phyloP scores from a whole-genome alignment of 306 rosid species.

The Quercus suber region DNA sequence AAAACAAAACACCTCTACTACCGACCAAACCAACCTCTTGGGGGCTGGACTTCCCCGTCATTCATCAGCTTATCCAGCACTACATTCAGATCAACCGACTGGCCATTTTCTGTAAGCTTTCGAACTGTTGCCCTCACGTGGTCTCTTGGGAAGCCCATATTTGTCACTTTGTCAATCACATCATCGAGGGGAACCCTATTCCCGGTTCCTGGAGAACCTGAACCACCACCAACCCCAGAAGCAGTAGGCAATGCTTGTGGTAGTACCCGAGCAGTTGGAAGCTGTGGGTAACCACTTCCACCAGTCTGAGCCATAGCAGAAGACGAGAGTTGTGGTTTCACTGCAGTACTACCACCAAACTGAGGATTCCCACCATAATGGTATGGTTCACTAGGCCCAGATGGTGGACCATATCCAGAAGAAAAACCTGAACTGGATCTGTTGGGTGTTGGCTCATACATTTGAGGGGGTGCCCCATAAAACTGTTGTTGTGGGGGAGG shows the following conservation, averaged over 20 bases:
- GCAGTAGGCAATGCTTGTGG: conserved; percentile 79
- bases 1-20: conserved; percentile 27
- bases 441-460: conserved; percentile 53
- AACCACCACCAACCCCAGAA: conserved; percentile 47
- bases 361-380: conserved; percentile 64
- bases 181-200: conserved; percentile 69
- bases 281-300: conserved; percentile 80
- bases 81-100: conserved; percentile 74
- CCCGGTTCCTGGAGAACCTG: conserved; percentile 66
- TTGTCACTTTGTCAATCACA: conserved; percentile 71
- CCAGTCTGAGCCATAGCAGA: conserved; percentile 43
- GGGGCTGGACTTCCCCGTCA: conserved; percentile 66
- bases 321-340: conserved; percentile 50
- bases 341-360: conserved; percentile 44
- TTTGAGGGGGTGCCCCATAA: conserved; percentile 48
- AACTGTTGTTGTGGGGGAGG: conserved; percentile 65
- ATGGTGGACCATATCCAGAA: conserved; percentile 56
- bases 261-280: conserved; percentile 70
- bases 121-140: conserved; percentile 77
- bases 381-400: conserved; percentile 55
- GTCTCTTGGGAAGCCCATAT: conserved; percentile 89
- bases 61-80: conserved; percentile 88
- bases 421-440: conserved; percentile 59
- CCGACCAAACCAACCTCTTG: conserved; percentile 81
- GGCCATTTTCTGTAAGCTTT: conserved; percentile 83